A percentile compares a stretch with the other conserved stretches of the same genome.
Evolutionary conservation across 352 stramenopile species (phyloP).

Genomic region (Globisporangium mamillatum): DNA sequence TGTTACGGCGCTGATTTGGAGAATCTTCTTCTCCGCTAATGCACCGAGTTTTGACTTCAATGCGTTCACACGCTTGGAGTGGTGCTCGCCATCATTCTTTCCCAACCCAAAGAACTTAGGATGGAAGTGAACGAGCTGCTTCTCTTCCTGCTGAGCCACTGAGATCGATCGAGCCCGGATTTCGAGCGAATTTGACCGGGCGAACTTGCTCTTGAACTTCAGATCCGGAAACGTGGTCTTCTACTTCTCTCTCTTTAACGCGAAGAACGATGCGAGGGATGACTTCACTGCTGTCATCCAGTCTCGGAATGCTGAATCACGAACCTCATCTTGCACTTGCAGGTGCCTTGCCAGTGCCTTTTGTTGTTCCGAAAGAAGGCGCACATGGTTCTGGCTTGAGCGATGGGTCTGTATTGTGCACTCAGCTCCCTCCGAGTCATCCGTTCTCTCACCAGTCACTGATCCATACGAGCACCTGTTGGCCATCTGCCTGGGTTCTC

Average conservation of each 20-base stretch:
- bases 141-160: too few species aligned
- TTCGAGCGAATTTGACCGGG: slow-evolving; percentile 2
- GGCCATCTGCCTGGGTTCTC: too few species aligned
- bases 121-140: too few species aligned
- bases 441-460: too few species aligned
- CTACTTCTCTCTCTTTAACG: neutral
- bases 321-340: neutral
- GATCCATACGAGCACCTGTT: too few species aligned
- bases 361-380: neutral
- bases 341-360: neutral
- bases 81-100: too few species aligned
- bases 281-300: neutral
- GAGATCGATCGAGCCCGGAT: slow-evolving; percentile 7
- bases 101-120: too few species aligned
- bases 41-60: too few species aligned
- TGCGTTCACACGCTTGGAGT: too few species aligned
- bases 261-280: neutral
- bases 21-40: too few species aligned
- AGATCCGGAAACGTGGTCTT: slow-evolving; percentile 3
- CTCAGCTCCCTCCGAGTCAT: neutral
- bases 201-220: slow-evolving; percentile 1
- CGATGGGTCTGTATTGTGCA: neutral
- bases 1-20: too few species aligned
- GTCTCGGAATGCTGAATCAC: neutral
- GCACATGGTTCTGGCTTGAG: neutral